phyloP scores from a whole-genome alignment of 768 basidiomycete species.

The Ramaria rubella region DNA sequence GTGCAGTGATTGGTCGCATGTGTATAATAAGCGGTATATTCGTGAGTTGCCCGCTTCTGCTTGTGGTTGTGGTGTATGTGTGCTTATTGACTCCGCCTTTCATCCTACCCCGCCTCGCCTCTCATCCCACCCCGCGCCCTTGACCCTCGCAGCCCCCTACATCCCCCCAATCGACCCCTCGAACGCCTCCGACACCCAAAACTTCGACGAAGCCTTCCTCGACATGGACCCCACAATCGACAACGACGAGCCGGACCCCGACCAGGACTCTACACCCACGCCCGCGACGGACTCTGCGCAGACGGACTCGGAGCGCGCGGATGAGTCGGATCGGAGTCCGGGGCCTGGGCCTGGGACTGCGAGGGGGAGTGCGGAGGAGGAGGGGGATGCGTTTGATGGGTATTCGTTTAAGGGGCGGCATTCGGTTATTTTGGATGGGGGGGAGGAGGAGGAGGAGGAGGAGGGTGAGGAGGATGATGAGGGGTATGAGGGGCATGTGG shows the following conservation, averaged over 20 bases:
- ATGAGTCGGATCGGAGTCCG: constrained; percentile 59
- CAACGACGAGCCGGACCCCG: constrained; percentile 55
- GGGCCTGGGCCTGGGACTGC: constrained; percentile 77
- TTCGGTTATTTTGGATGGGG: constrained; percentile 71
- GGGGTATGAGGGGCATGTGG: constrained; percentile 28
- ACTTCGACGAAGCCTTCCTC: constrained; percentile 96
- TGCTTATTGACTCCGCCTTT: constrained; percentile 3
- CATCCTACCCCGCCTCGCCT: constrained; percentile 11
- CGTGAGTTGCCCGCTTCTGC: constrained; percentile 53
- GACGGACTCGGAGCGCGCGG: constrained; percentile 18
- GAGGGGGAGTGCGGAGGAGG: constrained; percentile 36
- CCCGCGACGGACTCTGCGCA: too few species aligned
- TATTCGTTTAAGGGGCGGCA: constrained; percentile 89
- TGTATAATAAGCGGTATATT: constrained; percentile 91
- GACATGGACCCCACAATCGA: constrained; percentile 92
- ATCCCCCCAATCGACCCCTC: constrained; percentile 86
- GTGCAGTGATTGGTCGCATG: constrained; percentile 84
- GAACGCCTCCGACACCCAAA: constrained; percentile 93
- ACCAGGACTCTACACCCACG: too few species aligned
- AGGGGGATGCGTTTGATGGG: constrained; percentile 81
- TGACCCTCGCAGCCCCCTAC: constrained; percentile 62
- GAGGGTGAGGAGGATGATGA: constrained; percentile 50
- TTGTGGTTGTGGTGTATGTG: constrained; percentile 5
- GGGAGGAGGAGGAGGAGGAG: too few species aligned
- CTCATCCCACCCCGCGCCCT: too few species aligned